Evolutionary conservation across 1,284 basidiomycete species (phyloP), one percentile per base, ranked within the genome.

Genomic region (Leucoagaricus sp.): DNA sequence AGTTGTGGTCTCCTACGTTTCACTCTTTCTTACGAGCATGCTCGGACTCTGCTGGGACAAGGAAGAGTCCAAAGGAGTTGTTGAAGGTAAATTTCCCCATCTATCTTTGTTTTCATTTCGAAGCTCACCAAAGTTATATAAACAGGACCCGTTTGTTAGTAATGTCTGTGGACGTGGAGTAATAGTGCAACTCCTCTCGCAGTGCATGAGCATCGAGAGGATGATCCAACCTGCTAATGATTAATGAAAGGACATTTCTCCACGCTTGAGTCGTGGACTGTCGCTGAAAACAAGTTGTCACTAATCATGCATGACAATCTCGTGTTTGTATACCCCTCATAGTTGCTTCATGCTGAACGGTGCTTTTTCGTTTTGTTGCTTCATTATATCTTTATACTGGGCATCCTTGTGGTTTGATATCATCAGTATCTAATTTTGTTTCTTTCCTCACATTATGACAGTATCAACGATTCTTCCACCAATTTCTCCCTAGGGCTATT

Each of bases 1-100:
- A 85, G 51, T 69, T 81, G 4, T 88, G 81, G 65, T 87, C 88
- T 61, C 82, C 82, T 58, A 76, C 80, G 44, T 88, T 91, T 69
- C 87, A 89, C 65, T 86, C 89, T 48, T 91, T 93, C 70, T 72
- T 92, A 64, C 73, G 75, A 52, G 65, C 80, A 57, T 91, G 89
- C 66, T 89, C 87, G 21, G 78, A 85, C 54, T 82, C 85, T 34
- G 76, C 80, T 31, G 70, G 72, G 2, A 73, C 72, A 50, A 76
- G 89, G 62, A 86, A 86, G n/a, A 70, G 74, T 57, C 77, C 89
- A 17, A 72, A 69, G 36, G 83, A 84, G 46, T 67, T 92, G 50
- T 68, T 83, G 23, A 84, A 84, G 70, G 89, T 90, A 58, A 26
- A 83, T 77, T 42, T 40, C 3, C 7, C 50, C 56, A 53, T 45